These are phyloP conservation scores for Dictyostelium purpureum DNA, from an alignment of 78 protist species.

Conservation along the genomic window DNA sequence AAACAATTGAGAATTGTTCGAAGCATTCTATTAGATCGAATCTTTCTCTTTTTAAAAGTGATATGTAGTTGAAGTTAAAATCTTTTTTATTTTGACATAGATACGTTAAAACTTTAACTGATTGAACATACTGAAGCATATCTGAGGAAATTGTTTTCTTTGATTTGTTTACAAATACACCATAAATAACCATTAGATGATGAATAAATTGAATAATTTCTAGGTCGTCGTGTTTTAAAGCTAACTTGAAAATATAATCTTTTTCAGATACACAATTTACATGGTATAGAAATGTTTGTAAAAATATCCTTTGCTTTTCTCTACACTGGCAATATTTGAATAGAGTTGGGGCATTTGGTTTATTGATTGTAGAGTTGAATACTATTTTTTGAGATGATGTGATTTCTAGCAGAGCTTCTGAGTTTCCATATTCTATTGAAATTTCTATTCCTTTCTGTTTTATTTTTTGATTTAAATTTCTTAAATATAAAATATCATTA, in stretches of 20 bases:
- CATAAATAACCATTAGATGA: background rate
- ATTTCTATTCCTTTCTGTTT: background rate
- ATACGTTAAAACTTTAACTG: background rate
- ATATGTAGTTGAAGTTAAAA: background rate
- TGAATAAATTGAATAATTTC: background rate
- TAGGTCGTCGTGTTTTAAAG: background rate
- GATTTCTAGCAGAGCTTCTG: background rate
- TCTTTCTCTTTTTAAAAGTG: background rate
- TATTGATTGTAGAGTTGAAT: background rate
- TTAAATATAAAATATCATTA: background rate
- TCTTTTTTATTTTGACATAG: background rate
- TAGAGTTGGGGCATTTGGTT: background rate
- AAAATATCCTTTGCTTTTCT: constrained; percentile 1
- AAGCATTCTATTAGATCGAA: background rate
- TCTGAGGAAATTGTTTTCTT: background rate
- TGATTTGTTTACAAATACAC: background rate
- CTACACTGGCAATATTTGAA: background rate
- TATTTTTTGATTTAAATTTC: background rate
- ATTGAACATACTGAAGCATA: background rate
- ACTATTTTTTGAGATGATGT: background rate
- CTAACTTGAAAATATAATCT: background rate
- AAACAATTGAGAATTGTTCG: background rate
- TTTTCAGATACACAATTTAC: background rate
- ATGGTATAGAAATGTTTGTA: background rate
- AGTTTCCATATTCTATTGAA: background rate